Evolutionary conservation across 1,139 yeast species (phyloP).

Genomic region (Meyerozyma smithsonii): DNA sequence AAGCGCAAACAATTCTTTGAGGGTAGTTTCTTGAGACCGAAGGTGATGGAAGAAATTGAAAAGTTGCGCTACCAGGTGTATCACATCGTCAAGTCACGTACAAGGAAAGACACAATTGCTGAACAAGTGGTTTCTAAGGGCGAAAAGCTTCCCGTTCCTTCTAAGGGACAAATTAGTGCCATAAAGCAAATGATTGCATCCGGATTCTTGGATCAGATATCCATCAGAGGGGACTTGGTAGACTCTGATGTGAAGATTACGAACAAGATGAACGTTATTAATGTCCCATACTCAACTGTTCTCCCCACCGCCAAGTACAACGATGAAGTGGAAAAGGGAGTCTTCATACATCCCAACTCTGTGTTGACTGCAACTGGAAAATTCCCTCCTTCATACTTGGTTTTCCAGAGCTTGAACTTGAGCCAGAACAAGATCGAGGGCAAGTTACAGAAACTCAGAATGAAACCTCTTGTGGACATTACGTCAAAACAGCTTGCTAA

Average conservation of each 20-base stretch:
- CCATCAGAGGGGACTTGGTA: slow-evolving; percentile 73
- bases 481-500: slow-evolving; percentile 72
- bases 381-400: slow-evolving; percentile 70
- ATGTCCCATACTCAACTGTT: slow-evolving; percentile 71
- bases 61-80: slow-evolving; percentile 78
- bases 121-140: slow-evolving; percentile 32
- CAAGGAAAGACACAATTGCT: slow-evolving; percentile 56
- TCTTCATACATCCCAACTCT: slow-evolving; percentile 77
- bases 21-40: slow-evolving; percentile 60
- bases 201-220: slow-evolving; percentile 89
- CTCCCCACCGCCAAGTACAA: slow-evolving; percentile 44
- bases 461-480: slow-evolving; percentile 75
- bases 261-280: slow-evolving; percentile 54
- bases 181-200: slow-evolving; percentile 89
- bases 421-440: slow-evolving; percentile 35
- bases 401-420: slow-evolving; percentile 59
- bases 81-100: slow-evolving; percentile 64
- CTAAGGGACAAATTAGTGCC: slow-evolving; percentile 63
- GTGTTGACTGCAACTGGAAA: slow-evolving; percentile 50
- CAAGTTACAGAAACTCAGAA: slow-evolving; percentile 46
- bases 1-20: slow-evolving; percentile 44
- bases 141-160: slow-evolving; percentile 69
- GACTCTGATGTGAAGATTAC: slow-evolving; percentile 59
- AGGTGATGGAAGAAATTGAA: slow-evolving; percentile 77
- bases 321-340: slow-evolving; percentile 46